Conservation (phyloP, 2,329 filamentous ascomycete genomes). For the Achaetomium macrosporum region DNA sequence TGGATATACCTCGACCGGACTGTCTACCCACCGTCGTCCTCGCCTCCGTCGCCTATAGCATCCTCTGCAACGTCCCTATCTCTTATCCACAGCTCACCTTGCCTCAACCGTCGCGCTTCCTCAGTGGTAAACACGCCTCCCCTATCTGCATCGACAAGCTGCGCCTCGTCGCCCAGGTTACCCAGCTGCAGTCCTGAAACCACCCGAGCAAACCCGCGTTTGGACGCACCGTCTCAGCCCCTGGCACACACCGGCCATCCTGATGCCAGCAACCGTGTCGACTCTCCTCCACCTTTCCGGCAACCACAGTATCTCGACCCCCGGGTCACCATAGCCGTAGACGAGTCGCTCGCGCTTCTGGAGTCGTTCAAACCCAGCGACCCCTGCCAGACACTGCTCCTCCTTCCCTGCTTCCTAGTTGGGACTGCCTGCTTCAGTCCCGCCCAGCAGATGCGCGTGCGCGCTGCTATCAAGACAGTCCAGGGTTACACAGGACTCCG, state of each 20-base stretch:
- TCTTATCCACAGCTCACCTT: constrained; percentile 13
- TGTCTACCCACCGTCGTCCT: constrained; percentile 47
- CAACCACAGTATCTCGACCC: constrained; percentile 45
- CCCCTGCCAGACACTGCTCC: constrained; percentile 52
- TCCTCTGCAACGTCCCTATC: constrained; percentile 22
- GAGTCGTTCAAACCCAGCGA: constrained; percentile 52
- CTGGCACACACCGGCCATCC: background rate
- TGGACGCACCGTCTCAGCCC: constrained; percentile 19
- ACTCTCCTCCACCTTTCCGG: constrained; percentile 43
- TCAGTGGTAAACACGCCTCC: constrained; percentile 27
- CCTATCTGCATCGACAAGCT: constrained; percentile 29
- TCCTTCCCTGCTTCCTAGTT: constrained; percentile 56
- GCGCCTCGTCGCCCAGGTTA: constrained; percentile 31
- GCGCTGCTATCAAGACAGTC: constrained; percentile 44
- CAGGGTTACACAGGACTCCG: constrained; percentile 55
- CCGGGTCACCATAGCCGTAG: constrained; percentile 48
- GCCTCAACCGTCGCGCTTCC: constrained; percentile 13
- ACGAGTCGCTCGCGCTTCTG: constrained; percentile 50
- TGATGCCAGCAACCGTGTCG: constrained; percentile 23
- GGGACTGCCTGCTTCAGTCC: constrained; percentile 54
- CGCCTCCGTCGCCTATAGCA: constrained; percentile 13
- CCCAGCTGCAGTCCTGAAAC: background rate
- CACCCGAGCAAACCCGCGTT: constrained; percentile 20
- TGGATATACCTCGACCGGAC: constrained; percentile 60
- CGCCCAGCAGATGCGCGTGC: constrained; percentile 47